Evolutionary conservation across 345 rosid species (phyloP), one percentile per base, ranked within the genome.

Genomic region (Eucalyptus sp.): DNA sequence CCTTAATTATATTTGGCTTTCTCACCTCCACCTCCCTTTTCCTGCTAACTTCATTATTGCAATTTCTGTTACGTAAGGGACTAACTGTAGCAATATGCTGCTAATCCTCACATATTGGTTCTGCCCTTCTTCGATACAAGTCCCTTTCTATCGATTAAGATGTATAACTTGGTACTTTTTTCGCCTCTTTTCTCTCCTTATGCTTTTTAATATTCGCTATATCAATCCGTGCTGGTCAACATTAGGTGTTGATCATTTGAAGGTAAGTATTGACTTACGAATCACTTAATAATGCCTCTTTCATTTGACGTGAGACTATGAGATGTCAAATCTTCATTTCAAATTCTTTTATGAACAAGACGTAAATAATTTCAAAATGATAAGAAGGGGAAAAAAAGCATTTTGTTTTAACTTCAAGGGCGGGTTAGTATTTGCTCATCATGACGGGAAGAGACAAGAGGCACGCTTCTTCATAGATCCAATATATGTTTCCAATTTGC

Each of bases 381-480:
- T 25, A 58, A 24, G 13, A 24, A 25, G n/a, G 62, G 2, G 10
- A 58, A 22, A 56, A 56, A 56, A 2, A 0, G 5, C 0, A 58
- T 58, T 11, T 27, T 60, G 29, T 60, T 60, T 60, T 11, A 25
- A 60, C 31, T 27, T 12, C n/a, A 60, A 60, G 31, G 66, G 31
- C 0, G 31, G 66, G 66, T 60, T 60, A 60, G 15, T 60, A 25
- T 11, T 27, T 27, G 31, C 13, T 60, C 31, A 60, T 60, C 66
- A 27, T 27, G 66, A 60, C 0, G 31, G 66, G 3, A 7, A 58
- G 66, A 25, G 66, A 60, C 14, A 25, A 25, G 31, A 60, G 15
- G 31, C 66, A 60, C 5, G 31, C 66, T 60, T 27, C 29, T 60
- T 27, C 13, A 27, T 60, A 27, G 66, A 60, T 60, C 66, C 66